Base-by-base conservation (phyloP, 345 rosid species). In the Hypericum androsaemum region DNA sequence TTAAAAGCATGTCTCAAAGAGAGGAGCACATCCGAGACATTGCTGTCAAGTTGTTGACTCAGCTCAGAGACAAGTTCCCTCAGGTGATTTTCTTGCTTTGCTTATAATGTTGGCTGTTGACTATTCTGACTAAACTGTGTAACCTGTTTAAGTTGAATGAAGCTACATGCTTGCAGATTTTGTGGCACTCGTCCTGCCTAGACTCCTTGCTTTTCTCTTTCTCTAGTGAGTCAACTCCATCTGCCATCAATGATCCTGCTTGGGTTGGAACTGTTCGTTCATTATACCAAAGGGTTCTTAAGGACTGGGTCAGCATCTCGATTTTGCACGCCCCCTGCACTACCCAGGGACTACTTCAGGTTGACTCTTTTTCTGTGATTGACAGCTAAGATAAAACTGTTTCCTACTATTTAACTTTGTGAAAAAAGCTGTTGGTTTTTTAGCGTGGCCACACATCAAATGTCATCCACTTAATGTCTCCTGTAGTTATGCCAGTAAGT, bases 261-360 rank as follows among this genome's bases (percentile, higher is more conserved):
- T 81, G 80, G 83, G 66, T 78, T 59, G 86, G 74, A 10, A 76
- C 90, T 36, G 81, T 94, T 47, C 95, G 85, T 56, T 78, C 97
- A 50, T 79, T 94, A 58, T 94, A 85, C 70, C 94, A 88, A 75
- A 82, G 65, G 68, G 62, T 77, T 71, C 79, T 94, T 54, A 77
- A 82, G 63, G 97, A 94, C 66, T 94, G 99, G 99, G 78, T 88
- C 72, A 63, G 86, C 54, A 71, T 76, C 65, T 88, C 99, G 37
- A 83, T 94, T 46, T 94, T 97, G 52, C 70, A 80, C 76, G 97
- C 99, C 63, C 99, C 99, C 11, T 94, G 99, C 74, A 94, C 99
- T 28, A 86, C 85, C 68, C 99, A 94, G 82, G 99, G 99, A 52
- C 78, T 94, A 65, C 88, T 94, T 62, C 99, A 94, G 99, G 99